phyloP scores from a whole-genome alignment of 2,329 filamentous ascomycete species.

The Diaporthe citri region DNA sequence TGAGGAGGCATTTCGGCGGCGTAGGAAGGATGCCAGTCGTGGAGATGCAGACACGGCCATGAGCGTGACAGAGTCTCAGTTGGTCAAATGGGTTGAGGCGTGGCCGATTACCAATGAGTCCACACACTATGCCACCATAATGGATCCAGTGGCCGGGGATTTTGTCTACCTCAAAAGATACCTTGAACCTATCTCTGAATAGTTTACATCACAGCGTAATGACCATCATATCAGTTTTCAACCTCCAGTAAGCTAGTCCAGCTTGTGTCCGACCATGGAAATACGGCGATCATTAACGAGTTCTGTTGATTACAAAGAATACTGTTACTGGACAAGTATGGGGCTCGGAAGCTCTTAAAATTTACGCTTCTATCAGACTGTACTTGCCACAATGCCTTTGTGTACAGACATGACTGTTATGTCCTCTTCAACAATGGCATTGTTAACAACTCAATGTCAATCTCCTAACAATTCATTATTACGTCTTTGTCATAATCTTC shows the following conservation, averaged over 20 bases:
- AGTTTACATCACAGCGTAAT: background rate
- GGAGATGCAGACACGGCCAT: background rate
- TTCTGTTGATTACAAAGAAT: background rate
- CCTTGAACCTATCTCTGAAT: background rate
- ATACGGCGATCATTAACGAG: background rate
- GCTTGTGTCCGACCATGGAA: no score
- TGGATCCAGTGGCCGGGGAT: conserved; percentile 52
- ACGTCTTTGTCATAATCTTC: background rate
- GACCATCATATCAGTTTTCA: no score
- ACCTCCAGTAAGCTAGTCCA: no score
- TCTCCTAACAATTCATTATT: background rate
- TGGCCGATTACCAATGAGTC: conserved; percentile 46
- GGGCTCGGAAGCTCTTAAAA: background rate
- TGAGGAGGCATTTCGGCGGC: background rate
- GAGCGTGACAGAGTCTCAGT: conserved; percentile 43
- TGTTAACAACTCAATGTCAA: background rate
- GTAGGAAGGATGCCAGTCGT: background rate
- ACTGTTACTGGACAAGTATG: no score
- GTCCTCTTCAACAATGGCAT: background rate
- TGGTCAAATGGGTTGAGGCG: conserved; percentile 45
- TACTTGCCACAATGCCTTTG: background rate
- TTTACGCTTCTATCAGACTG: background rate
- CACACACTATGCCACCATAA: conserved; percentile 54
- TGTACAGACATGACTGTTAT: background rate
- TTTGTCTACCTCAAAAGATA: conserved; percentile 5